phyloP scores from a whole-genome alignment of 495 filamentous ascomycete species.

The Hyphodiscus hymeniophilus region DNA sequence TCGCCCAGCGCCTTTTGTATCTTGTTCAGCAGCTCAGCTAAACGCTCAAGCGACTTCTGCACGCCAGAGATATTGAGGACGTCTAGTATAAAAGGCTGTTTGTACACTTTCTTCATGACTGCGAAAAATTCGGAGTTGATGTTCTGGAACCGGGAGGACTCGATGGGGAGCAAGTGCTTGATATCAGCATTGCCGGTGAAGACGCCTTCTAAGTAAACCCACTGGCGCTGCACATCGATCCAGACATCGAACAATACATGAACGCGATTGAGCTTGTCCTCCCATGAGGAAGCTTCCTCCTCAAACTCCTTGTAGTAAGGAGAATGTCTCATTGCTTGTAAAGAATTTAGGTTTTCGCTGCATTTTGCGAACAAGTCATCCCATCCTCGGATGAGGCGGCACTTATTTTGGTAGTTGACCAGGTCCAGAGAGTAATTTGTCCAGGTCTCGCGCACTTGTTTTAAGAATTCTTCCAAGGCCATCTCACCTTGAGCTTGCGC shows the following conservation, averaged over 20 bases:
- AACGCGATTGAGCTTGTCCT: constrained; percentile 95
- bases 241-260: constrained; percentile 98
- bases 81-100: constrained; percentile 87
- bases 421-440: constrained; percentile 88
- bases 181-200: constrained; percentile 98
- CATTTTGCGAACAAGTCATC: constrained; percentile 98
- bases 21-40: constrained; percentile 94
- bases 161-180: constrained; percentile 92
- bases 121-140: constrained; percentile 98
- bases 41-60: constrained; percentile 87
- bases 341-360: constrained; percentile 92
- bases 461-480: constrained; percentile 96
- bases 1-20: constrained; percentile 98
- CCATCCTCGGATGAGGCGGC: constrained; percentile 93
- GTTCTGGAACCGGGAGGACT: constrained; percentile 93
- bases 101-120: constrained; percentile 98
- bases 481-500: constrained; percentile 96
- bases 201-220: constrained; percentile 98
- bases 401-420: constrained; percentile 96
- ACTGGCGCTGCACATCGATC: constrained; percentile 99
- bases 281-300: constrained; percentile 92
- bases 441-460: constrained; percentile 95
- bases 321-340: constrained; percentile 98
- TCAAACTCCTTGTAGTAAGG: constrained; percentile 99
- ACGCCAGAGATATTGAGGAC: constrained; percentile 91